Conservation (phyloP, 169 alveolate genomes). For the Plasmodium chabaudi region DNA sequence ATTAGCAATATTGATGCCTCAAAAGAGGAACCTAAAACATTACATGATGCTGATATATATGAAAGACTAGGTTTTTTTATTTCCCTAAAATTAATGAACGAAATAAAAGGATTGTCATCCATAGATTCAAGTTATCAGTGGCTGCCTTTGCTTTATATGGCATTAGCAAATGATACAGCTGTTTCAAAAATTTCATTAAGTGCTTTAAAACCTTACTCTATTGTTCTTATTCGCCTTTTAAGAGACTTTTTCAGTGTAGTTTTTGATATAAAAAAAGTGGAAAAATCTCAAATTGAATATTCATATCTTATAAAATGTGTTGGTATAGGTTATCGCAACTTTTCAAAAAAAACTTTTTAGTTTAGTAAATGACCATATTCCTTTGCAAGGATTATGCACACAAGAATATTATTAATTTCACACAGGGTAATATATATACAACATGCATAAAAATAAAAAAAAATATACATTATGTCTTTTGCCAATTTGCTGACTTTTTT, state of each 20-base stretch:
- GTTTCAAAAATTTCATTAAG: constrained; percentile 64
- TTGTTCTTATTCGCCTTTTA: constrained; percentile 63
- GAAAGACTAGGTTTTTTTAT: constrained; percentile 74
- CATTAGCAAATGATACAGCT: constrained; percentile 49
- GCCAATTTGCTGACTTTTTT: too few species aligned
- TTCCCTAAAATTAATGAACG: constrained; percentile 57
- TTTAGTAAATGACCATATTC: neutral
- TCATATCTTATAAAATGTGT: constrained; percentile 71
- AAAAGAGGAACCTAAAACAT: neutral
- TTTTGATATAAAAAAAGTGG: constrained; percentile 64
- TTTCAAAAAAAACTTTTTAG: constrained; percentile 71
- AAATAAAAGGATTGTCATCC: constrained; percentile 71
- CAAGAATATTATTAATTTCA: too few species aligned
- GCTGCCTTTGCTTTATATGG: constrained; percentile 74
- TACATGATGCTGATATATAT: constrained; percentile 60
- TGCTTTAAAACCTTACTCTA: constrained; percentile 53
- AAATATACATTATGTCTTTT: too few species aligned
- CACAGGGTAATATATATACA: too few species aligned
- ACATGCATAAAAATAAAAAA: too few species aligned
- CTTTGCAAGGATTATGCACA: too few species aligned
- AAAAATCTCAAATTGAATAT: constrained; percentile 62
- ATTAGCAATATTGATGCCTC: neutral
- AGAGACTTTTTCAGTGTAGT: constrained; percentile 70
- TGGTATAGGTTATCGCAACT: constrained; percentile 67
- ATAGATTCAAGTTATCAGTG: constrained; percentile 73